Conservation (phyloP, 306 rosid species). For the Cajanus cajan region DNA sequence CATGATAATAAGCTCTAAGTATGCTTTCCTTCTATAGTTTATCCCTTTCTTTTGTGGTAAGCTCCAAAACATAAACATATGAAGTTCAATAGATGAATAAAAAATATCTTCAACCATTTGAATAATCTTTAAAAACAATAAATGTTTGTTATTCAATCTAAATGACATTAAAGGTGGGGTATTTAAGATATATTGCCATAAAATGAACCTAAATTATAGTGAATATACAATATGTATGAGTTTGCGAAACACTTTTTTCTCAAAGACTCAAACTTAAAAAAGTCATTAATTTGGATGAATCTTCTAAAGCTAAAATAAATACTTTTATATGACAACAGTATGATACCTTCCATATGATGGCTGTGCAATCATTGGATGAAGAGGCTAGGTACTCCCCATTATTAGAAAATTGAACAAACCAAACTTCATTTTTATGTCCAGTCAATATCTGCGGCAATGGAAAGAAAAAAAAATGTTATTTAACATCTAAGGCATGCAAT, state of each 20-base stretch:
- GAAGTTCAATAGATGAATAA: not conserved
- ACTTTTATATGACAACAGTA: not conserved
- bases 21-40: not conserved
- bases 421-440: constrained; percentile 85
- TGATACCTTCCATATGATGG: constrained; percentile 90
- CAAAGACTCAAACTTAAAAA: not conserved
- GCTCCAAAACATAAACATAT: not conserved
- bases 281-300: not conserved
- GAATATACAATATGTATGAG: not conserved
- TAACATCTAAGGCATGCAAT: constrained; percentile 2
- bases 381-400: constrained; percentile 86
- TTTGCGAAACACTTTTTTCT: not conserved
- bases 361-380: constrained; percentile 80
- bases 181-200: not conserved
- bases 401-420: constrained; percentile 94
- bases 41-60: not conserved
- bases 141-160: not conserved
- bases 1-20: not conserved
- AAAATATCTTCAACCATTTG: not conserved
- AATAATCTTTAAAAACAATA: not conserved
- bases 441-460: constrained; percentile 71
- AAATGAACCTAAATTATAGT: not conserved
- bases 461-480: constrained; percentile 36
- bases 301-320: not conserved
- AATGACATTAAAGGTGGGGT: not conserved